These are phyloP conservation scores for Hypoxylon rubiginosum DNA, from an alignment of 2,329 filamentous ascomycete species.

Conservation along the genomic window DNA sequence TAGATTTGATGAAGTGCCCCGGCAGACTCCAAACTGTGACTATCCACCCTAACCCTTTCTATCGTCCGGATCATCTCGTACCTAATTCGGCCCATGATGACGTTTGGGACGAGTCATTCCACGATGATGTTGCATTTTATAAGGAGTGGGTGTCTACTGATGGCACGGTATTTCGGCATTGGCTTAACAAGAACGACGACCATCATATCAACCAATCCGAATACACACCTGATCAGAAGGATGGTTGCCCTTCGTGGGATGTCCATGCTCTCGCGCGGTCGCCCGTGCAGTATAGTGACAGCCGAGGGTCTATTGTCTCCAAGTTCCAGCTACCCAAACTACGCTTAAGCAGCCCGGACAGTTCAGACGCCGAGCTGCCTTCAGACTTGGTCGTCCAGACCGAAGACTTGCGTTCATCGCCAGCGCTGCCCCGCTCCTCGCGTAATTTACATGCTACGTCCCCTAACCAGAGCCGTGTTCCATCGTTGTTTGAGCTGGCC, in stretches of 20 bases:
- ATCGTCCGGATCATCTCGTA: constrained; percentile 54
- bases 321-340: constrained; percentile 46
- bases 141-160: background rate
- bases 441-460: constrained; percentile 10
- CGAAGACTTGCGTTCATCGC: constrained; percentile 41
- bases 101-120: constrained; percentile 9
- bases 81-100: constrained; percentile 19
- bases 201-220: background rate
- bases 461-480: constrained; percentile 54
- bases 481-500: constrained; percentile 66
- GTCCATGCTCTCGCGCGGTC: constrained; percentile 45
- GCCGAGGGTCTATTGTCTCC: constrained; percentile 48
- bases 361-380: constrained; percentile 4
- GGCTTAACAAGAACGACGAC: constrained; percentile 36
- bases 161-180: constrained; percentile 17
- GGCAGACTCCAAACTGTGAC: constrained; percentile 65
- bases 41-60: constrained; percentile 74
- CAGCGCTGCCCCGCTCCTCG: constrained; percentile 29
- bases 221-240: background rate
- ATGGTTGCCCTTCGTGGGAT: constrained; percentile 38
- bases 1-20: constrained; percentile 64
- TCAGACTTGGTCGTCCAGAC: constrained; percentile 37
- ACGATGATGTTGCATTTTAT: background rate
- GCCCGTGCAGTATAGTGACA: constrained; percentile 51
- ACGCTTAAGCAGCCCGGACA: constrained; percentile 3